Conservation (phyloP, 2,329 filamentous ascomycete species). For the Hymenoscyphus infarciens region DNA sequence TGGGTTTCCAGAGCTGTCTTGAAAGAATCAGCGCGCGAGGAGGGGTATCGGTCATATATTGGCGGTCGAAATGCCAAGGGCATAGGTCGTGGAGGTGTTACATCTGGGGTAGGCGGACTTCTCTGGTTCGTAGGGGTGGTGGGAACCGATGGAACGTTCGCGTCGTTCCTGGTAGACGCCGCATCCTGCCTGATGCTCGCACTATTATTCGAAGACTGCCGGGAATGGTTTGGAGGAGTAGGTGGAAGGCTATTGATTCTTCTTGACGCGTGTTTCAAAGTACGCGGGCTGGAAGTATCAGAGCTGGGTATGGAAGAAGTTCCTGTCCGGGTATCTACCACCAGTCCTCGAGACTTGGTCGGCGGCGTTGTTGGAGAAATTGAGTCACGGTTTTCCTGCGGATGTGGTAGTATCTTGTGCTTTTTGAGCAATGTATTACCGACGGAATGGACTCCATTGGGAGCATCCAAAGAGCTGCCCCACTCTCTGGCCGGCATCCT, state of each 20-base stretch:
- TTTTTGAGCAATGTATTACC: constrained; percentile 33
- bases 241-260: constrained; percentile 47
- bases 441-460: constrained; percentile 27
- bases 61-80: constrained; percentile 46
- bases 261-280: constrained; percentile 34
- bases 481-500: constrained; percentile 34
- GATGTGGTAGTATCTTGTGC: constrained; percentile 35
- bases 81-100: constrained; percentile 62
- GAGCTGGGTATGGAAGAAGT: constrained; percentile 28
- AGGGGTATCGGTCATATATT: constrained; percentile 44
- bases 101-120: constrained; percentile 71
- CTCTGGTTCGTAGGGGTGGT: constrained; percentile 61
- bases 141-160: constrained; percentile 37
- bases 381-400: constrained; percentile 27
- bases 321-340: constrained; percentile 26
- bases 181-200: constrained; percentile 23
- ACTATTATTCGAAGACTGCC: constrained; percentile 49
- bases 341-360: constrained; percentile 26
- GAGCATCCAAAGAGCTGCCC: constrained; percentile 28
- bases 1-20: constrained; percentile 66
- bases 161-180: constrained; percentile 17
- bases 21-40: constrained; percentile 59
- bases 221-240: constrained; percentile 60
- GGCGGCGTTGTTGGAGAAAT: constrained; percentile 22
- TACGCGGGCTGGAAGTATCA: constrained; percentile 32